Evolutionary conservation across 148 eudicot genomes (phyloP).

Genomic region (Cornus kousa): DNA sequence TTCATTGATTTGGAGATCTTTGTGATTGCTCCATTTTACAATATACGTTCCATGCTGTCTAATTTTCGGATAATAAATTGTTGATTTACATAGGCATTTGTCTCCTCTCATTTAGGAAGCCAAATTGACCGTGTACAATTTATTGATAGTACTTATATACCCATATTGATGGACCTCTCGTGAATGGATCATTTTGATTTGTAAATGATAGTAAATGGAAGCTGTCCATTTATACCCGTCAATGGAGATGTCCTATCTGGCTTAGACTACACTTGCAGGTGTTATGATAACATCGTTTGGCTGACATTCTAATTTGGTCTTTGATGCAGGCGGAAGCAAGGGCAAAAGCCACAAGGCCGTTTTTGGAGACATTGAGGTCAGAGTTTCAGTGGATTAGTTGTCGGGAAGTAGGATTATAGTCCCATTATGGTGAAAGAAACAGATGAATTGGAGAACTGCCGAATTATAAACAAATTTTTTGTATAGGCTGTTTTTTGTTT

Average conservation of each 20-base stretch:
- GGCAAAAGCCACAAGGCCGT: slow-evolving; percentile 42
- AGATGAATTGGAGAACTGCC: background rate
- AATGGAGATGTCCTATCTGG: background rate
- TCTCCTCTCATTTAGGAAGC: background rate
- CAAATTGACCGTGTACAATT: too few species aligned
- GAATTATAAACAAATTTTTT: background rate
- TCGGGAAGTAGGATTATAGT: background rate
- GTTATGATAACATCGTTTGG: background rate
- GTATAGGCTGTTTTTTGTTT: background rate
- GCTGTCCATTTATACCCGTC: background rate
- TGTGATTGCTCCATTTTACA: background rate
- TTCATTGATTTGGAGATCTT: background rate
- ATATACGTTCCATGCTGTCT: background rate
- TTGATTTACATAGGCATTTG: background rate
- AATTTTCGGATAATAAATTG: background rate
- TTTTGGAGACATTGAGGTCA: slow-evolving; percentile 44
- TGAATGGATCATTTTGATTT: too few species aligned
- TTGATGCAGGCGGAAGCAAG: slow-evolving; percentile 53
- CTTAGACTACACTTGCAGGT: background rate
- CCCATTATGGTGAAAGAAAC: background rate
- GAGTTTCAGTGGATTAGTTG: background rate
- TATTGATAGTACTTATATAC: too few species aligned
- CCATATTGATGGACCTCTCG: too few species aligned
- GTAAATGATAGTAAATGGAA: too few species aligned
- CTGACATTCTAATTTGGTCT: background rate